A percentile compares a stretch with the other conserved stretches of the same genome.
These are phyloP conservation scores for Ustilago esculenta DNA, from an alignment of 1,284 basidiomycete genomes.

Conservation along the genomic window DNA sequence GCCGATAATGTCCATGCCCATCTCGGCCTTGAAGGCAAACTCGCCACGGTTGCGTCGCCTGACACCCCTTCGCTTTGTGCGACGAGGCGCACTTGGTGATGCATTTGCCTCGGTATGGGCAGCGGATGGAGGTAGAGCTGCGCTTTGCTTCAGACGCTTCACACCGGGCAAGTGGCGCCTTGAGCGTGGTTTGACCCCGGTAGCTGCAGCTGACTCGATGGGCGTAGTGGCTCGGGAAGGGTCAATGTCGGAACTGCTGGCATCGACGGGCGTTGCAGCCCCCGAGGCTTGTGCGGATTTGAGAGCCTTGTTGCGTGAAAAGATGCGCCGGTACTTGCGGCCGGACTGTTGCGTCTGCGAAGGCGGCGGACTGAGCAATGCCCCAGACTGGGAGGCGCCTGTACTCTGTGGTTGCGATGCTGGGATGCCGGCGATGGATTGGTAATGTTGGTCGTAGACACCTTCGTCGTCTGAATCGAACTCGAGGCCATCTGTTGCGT, in stretches of 20 bases:
- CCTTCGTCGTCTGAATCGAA: constrained; percentile 34
- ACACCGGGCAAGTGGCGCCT: constrained; percentile 30
- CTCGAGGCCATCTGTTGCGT: constrained; percentile 7
- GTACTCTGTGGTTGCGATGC: not conserved
- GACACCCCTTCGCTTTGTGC: constrained; percentile 4
- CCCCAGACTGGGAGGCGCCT: not conserved
- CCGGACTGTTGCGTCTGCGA: not conserved
- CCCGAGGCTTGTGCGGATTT: constrained; percentile 27
- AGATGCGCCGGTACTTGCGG: constrained; percentile 37
- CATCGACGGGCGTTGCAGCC: constrained; percentile 22
- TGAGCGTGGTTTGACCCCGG: constrained; percentile 16
- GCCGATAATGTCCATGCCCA: constrained; percentile 81
- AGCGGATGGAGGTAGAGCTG: constrained; percentile 6
- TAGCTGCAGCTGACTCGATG: constrained; percentile 3
- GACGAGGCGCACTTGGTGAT: constrained; percentile 3
- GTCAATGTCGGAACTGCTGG: constrained; percentile 20
- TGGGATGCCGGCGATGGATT: constrained; percentile 26
- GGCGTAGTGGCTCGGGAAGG: constrained; percentile 17
- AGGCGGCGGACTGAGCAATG: constrained; percentile 25
- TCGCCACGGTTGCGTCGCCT: constrained; percentile 69
- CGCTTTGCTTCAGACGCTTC: constrained; percentile 17
- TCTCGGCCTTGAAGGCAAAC: constrained; percentile 72
- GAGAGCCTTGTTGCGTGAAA: constrained; percentile 26
- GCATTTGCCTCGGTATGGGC: not conserved
- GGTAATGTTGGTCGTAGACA: constrained; percentile 42